Percentiles rank a stretch among this genome's conserved stretches.
Conservation (phyloP, 768 basidiomycete genomes). For the Panus rudis region DNA sequence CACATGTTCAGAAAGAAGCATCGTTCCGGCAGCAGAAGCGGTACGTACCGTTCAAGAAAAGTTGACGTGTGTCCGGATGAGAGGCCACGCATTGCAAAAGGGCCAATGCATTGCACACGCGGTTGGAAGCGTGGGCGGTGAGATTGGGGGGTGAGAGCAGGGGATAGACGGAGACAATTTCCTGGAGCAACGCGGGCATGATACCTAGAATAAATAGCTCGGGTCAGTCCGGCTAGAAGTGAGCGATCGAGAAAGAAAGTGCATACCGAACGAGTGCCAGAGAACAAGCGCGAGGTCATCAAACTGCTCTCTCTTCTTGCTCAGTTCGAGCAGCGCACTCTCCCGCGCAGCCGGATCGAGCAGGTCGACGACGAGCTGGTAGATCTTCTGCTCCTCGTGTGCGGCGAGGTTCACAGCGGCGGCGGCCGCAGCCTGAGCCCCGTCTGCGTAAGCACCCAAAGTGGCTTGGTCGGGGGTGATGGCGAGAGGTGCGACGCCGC, state of each 20-base stretch:
- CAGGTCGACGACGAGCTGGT: slow-evolving; percentile 81
- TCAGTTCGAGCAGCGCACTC: slow-evolving; percentile 85
- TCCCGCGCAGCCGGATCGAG: slow-evolving; percentile 82
- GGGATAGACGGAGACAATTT: slow-evolving; percentile 98
- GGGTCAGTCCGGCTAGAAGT: neutral
- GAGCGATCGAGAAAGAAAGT: neutral
- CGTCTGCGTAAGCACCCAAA: slow-evolving; percentile 11
- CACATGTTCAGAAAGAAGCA: neutral
- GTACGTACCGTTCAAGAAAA: slow-evolving; percentile 83
- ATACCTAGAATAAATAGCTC: slow-evolving; percentile 50
- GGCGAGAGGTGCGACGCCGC: slow-evolving; percentile 40
- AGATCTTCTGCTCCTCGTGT: slow-evolving; percentile 77
- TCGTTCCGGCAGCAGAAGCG: neutral
- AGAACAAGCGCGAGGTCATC: slow-evolving; percentile 96
- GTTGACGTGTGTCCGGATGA: slow-evolving; percentile 90
- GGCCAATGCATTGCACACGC: slow-evolving; percentile 97
- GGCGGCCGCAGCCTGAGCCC: slow-evolving; percentile 8
- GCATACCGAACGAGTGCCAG: slow-evolving; percentile 95
- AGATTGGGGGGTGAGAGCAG: slow-evolving; percentile 91
- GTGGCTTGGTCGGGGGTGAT: slow-evolving; percentile 40
- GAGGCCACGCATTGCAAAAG: slow-evolving; percentile 97
- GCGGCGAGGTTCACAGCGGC: too few relatives aligned
- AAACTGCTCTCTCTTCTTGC: slow-evolving; percentile 98
- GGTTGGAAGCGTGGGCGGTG: slow-evolving; percentile 95
- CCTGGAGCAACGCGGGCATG: slow-evolving; percentile 95